Evolutionary conservation across 2,329 filamentous ascomycete species (phyloP), one percentile per base, ranked within the genome.

Genomic region (Fusarium penzigii): DNA sequence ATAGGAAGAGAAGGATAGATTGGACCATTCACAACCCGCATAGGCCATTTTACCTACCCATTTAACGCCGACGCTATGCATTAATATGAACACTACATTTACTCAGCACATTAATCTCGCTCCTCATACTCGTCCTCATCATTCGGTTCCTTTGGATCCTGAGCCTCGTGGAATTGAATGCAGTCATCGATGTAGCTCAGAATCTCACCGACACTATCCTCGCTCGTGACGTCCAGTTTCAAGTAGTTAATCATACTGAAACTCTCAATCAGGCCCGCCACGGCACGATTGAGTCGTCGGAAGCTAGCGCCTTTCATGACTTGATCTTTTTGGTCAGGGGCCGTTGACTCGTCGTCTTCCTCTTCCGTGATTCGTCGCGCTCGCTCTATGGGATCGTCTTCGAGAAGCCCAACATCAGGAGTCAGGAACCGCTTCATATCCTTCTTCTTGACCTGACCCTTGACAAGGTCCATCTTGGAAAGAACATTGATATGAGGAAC

Each of bases 171-270:
- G 70, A 84, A 97, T 70, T 96, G 92, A 60, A 96, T 94, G 29
- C 90, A 89, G 73, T 97, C 91, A 70, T 97, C 92, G 63, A 97
- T 94, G 74, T 95, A 91, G 77, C 91, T 96, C 62, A 97, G 73
- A 25, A 96, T 87, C 67, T 76, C 86, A 1, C 82, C 87, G 5
- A 97, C 86, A 67, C 93, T 97, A 65, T 97, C 92, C 74, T 97
- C 93, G 65, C 96, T 87, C 60, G 94, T 89, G 29, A 87, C 88
- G 67, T 97, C 90, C 42, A 97, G 78, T 75, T 92, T 90, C 51
- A 97, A 78, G 69, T 96, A 99, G 44, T 90, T 96, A 12, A 99
- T 90, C 90, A 99, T 95, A 75, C 92, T 96, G 75, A 97, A 99
- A 72, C 91, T 94, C 71, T 97, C 94, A 60, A 99, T 96, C 59